Base-by-base conservation (phyloP, 2,329 filamentous ascomycete genomes). In the Xylariaceae sp. region DNA sequence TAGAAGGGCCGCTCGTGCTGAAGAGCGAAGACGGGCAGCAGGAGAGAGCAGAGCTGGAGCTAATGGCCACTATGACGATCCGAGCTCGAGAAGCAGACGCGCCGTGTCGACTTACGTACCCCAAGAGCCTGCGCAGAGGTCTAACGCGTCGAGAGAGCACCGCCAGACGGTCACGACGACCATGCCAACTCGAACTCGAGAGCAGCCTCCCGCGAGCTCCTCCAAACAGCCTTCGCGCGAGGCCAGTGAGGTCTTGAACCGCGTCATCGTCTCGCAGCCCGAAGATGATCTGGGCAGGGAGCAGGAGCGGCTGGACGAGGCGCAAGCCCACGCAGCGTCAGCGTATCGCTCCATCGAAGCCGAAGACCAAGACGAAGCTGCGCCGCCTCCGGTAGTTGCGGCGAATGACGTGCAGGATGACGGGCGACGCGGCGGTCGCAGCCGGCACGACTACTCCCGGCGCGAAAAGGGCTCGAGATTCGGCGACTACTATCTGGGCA, bases 401-500 rank as follows among this genome's bases (percentile, higher is more conserved):
- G 61, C 55, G 55, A 68, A 53, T 27, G 57, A 64, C 11, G 55
- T 61, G 10, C 47, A 44, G 14, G 59, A 66, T 11, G 69, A 75
- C 19, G 54, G 63, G 31, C 63, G 68, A 19, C 67, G 70, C 10
- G 64, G 65, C 21, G 60, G 60, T 7, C 66, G 75, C 35, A 78
- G 73, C 41, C 63, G 77, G 22, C 76, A 80, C 40, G 76, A 81
- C 42, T 72, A 79, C 51, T 60, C 63, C 0, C 72, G 69, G 43
- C 55, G 64, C 23, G 70, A 79, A 48, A 94, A 93, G 65, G 77
- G 83, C 44, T 88, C 83, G 26, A 89, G 86, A 46, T 96, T 98
- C 56, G 90, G 90, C 39, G 88, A 95, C 43, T 98, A 96, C 60
- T 87, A 94, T 40, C 72, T 98, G 3, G 92, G 92, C 22, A 90